Percentiles rank a stretch among this genome's conserved stretches.
These are phyloP conservation scores for Guillardia theta DNA, from an alignment of 78 protist genomes.

Conservation along the genomic window DNA sequence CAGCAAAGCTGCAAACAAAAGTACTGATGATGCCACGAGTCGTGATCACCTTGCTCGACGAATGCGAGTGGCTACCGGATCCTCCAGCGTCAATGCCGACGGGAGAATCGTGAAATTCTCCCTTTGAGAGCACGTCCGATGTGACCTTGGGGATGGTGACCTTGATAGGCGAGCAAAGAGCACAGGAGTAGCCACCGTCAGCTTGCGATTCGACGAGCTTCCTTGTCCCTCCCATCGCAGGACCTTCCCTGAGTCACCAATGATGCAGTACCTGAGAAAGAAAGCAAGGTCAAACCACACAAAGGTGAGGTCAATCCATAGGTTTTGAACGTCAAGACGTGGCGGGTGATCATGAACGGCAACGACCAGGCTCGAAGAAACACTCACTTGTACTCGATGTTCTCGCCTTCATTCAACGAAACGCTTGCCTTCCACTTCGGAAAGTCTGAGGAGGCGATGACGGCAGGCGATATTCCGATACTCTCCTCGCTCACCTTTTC, in stretches of 20 bases:
- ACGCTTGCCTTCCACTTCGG: constrained; percentile 4
- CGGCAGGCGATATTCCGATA: no score
- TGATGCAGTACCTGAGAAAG: constrained; percentile 10
- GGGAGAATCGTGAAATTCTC: no score
- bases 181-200: background rate
- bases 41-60: background rate
- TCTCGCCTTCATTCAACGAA: background rate
- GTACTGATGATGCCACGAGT: background rate
- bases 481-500: no score
- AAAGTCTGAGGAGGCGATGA: no score
- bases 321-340: no score
- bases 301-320: no score
- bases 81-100: background rate
- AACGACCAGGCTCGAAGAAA: no score
- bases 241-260: background rate
- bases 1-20: background rate
- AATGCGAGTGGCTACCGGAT: background rate
- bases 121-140: background rate
- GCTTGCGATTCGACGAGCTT: background rate
- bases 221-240: background rate
- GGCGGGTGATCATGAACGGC: no score
- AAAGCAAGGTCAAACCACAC: no score
- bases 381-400: background rate
- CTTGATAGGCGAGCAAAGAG: background rate
- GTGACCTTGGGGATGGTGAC: background rate